Evolutionary conservation across 148 eudicot species (phyloP), one percentile per base, ranked within the genome.

Genomic region (Euryodendron excelsum): DNA sequence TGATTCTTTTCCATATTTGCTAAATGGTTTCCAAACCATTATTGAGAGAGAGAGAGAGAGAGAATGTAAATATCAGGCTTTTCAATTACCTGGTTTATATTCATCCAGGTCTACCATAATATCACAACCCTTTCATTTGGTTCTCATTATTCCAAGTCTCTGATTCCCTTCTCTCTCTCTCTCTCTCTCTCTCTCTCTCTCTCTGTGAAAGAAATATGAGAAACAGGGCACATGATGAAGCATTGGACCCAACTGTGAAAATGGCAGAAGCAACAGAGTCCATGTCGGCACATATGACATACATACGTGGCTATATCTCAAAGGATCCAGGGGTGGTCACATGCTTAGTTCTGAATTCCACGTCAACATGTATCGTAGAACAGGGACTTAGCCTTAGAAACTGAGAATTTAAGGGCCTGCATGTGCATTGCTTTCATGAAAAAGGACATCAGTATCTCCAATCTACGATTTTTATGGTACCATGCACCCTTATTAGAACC

Each of bases 81-180:
- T 28, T 60, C 30, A 60, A 5, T 28, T 13, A 60, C 15, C 33
- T 23, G 31, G 64, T 25, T 12, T 47, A 47, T 6, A 50, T 71
- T 71, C 74, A 47, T 27, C 23, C 27, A 47, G 37, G 60, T 17
- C 23, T 44, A 23, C 0, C 13, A 44, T 27, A 70, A 70, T 70
- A 15, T 21, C 28, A 73, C 62, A 53, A 34, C 17, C 5, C 66
- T 69, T 65, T 34, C 48, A 33, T 55, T 68, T 77, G 74, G 80
- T 77, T 68, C 60, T 52, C 23, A 55, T 37, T 37, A 37, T 34
- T 77, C 80, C 80, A 67, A 68, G 61, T 77, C 39, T 62, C 58
- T 28, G 39, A 33, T 17, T 41, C 23, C 60, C 34, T 11, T 6
- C 23, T 15, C 69, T 31, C 48, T 67, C 20, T 31, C 44, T 31